Base-by-base conservation (phyloP, 768 basidiomycete genomes). In the Clitopilus hobsonii region DNA sequence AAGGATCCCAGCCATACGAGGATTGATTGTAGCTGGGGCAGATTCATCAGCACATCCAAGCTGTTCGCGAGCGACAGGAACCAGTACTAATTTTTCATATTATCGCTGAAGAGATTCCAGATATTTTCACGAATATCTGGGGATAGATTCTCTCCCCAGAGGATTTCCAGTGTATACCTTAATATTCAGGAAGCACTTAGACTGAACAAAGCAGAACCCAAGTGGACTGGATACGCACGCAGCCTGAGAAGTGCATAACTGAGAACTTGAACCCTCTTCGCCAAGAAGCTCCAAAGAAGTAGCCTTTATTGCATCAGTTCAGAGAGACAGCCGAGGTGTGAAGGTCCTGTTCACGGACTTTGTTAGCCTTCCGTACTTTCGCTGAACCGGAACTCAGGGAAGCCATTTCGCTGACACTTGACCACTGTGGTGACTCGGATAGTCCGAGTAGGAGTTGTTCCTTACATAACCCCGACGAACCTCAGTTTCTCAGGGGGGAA, bases 1-100 rank as follows among this genome's bases (percentile, higher is more conserved):
- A 56, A 26, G 85, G 80, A 52, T 86, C 65, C 85, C 86, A 91
- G 45, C 86, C 86, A 64, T 87, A 79, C 16, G 83, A 82, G 3
- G 87, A 87, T 5, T 61, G 51, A 11, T 63, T 64, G 60, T 82
- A 86, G 20, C 86, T 88, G 58, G 13, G 22, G 13, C 14, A 27
- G 55, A 38, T 30, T 8, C 27, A 25, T 53, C 10, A 47, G 49
- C n/a, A n/a, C n/a, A n/a, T n/a, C n/a, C n/a, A n/a, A n/a, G 32
- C 8, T 23, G 54, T 7, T 8, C 6, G 18, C 8, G 18, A 20
- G 8, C 6, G 6, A 20, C 11, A 11, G 38, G 16, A 45, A 20
- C 18, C 41, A 20, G 22, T 20, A 45, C 41, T 16, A 6, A 18
- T 60, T 64, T 48, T 57, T 67, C 87, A 90, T 89, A 66, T 89